Base-by-base conservation (phyloP, 2,329 filamentous ascomycete species). In the Phyllosticta citrichinensis region DNA sequence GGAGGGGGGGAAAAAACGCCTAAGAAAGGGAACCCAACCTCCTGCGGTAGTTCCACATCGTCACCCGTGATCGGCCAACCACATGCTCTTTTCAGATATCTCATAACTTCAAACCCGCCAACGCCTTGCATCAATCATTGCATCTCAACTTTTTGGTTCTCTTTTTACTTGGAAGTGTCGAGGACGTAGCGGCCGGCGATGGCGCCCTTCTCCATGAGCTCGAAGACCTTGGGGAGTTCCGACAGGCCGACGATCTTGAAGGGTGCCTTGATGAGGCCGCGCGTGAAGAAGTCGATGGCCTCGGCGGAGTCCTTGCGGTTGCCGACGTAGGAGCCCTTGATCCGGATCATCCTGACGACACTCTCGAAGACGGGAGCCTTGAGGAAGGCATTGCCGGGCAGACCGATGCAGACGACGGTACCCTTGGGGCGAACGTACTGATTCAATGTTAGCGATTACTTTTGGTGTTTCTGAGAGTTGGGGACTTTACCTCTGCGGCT, bases 281-380 rank as follows among this genome's bases (percentile, higher is more conserved):
- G 82, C 62, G 82, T 79, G 80, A 84, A 97, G 79, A 97, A 97
- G 66, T 97, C 92, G 64, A 97, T 80, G 2, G 93, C 92, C 79
- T 97, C 93, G 58, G 86, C 83, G 0, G 86, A 87, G 73, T 97
- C 93, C 72, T 88, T 86, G 66, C 93, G 84, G 80, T 96, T 97
- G 62, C 93, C 93, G 66, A 97, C 93, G 73, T 97, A 97, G 68
- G 86, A 91, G 63, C 92, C 92, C 80, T 89, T 89, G 81, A 97
- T 97, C 68, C 77, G 86, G 78, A 97, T 86, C 91, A 96, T 96
- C 77, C 87, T 82, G 71, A 93, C 81, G 64, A 97, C 93, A 8
- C 88, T 90, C 71, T 92, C 87, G 73, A 97, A 96, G 60, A 97
- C 91, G 50, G 91, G 89, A 1, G 92, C 91, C 67, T 83, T 83